Percentiles rank a stretch among this genome's conserved stretches.
These are phyloP conservation scores for Populus hybrid DNA, from an alignment of 441 rosid genomes.

Conservation along the genomic window DNA sequence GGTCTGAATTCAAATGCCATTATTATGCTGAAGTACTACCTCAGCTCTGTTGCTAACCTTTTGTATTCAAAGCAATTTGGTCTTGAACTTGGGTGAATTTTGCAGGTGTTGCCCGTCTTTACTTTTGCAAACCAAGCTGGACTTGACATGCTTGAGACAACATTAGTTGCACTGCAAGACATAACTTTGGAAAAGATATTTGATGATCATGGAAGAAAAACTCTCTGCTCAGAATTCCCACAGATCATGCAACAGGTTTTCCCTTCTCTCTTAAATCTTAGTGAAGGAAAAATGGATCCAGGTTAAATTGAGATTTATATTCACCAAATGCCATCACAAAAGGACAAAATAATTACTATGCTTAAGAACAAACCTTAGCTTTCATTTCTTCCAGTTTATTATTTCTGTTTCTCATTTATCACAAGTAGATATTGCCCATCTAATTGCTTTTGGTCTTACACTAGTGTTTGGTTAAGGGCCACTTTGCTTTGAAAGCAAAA, in stretches of 20 bases:
- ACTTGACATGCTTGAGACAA: constrained; percentile 97
- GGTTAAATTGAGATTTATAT: neutral
- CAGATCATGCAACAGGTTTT: constrained; percentile 97
- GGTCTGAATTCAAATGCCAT: neutral
- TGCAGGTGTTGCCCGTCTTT: constrained; percentile 84
- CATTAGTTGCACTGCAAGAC: constrained; percentile 89
- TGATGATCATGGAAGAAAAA: constrained; percentile 88
- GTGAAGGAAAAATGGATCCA: neutral
- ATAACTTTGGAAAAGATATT: constrained; percentile 89
- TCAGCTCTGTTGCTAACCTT: neutral
- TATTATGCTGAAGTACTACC: neutral
- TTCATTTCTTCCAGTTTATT: neutral
- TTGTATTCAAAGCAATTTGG: neutral
- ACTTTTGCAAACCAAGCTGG: constrained; percentile 98
- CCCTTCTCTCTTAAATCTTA: neutral
- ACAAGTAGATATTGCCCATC: neutral
- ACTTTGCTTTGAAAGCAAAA: too few relatives aligned
- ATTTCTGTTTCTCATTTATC: neutral
- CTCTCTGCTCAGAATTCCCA: constrained; percentile 88
- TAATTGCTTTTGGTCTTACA: neutral
- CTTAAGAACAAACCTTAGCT: neutral
- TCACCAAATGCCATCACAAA: neutral
- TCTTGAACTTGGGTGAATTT: neutral
- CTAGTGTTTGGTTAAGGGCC: too few relatives aligned
- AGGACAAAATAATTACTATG: neutral